These are phyloP conservation scores for Colletotrichum musicola DNA, from an alignment of 2,329 filamentous ascomycete species.

Conservation along the genomic window DNA sequence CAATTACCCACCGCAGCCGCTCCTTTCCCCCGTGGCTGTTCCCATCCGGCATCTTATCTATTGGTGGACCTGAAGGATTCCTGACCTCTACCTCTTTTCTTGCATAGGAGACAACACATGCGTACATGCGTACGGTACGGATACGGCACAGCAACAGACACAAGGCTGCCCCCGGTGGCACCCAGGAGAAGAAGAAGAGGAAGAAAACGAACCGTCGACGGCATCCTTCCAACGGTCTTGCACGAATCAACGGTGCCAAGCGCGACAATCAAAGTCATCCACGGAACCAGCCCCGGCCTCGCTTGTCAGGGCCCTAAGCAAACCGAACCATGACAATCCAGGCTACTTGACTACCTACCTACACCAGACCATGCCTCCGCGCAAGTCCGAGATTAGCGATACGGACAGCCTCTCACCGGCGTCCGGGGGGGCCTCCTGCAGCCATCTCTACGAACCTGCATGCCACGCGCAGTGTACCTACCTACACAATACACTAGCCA, in stretches of 20 bases:
- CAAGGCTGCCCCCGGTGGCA: no score
- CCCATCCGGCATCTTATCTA: slow-evolving; percentile 19
- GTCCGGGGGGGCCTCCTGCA: no score
- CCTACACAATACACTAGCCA: neutral
- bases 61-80: slow-evolving; percentile 32
- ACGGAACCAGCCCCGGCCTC: neutral
- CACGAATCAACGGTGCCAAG: slow-evolving; percentile 7
- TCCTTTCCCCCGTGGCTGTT: neutral
- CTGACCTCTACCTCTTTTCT: neutral
- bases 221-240: slow-evolving; percentile 5
- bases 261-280: slow-evolving; percentile 8
- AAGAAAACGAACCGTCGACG: neutral
- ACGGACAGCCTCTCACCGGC: neutral
- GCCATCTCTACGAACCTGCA: no score
- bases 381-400: neutral
- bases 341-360: neutral
- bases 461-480: neutral
- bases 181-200: neutral
- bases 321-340: no score
- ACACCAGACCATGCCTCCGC: no score
- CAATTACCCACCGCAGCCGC: slow-evolving; percentile 10
- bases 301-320: slow-evolving; percentile 2
- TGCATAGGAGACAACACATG: neutral
- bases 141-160: slow-evolving; percentile 8
- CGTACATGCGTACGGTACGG: no score